These are phyloP conservation scores for Saposhnikovia divaricata DNA, from an alignment of 129 eudicot species.

Conservation along the genomic window DNA sequence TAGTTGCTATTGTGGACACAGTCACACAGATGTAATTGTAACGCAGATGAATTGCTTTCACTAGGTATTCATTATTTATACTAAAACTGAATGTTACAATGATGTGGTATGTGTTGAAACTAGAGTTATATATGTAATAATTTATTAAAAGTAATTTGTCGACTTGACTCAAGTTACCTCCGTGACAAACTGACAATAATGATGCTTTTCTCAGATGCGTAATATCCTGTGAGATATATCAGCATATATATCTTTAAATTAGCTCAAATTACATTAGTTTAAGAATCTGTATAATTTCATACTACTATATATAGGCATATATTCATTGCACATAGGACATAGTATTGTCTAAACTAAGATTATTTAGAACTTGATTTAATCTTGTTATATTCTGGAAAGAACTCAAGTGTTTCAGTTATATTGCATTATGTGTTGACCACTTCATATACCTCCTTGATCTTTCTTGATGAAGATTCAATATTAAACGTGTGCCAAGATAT, in stretches of 20 bases:
- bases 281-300: neutral
- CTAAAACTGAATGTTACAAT: too few relatives aligned
- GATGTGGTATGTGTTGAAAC: too few relatives aligned
- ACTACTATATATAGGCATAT: neutral
- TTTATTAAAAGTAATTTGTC: too few relatives aligned
- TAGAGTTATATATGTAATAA: too few relatives aligned
- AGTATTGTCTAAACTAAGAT: neutral
- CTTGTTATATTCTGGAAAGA: neutral
- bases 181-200: too few relatives aligned
- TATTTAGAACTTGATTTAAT: neutral
- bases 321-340: neutral
- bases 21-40: too few relatives aligned
- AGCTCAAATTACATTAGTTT: neutral
- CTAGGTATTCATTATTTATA: too few relatives aligned
- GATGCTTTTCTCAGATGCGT: neutral
- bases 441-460: neutral
- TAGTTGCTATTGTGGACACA: too few relatives aligned
- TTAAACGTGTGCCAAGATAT: neutral
- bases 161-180: too few relatives aligned
- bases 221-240: neutral
- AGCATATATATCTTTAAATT: neutral
- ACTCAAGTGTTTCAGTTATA: neutral
- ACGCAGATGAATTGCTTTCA: too few relatives aligned
- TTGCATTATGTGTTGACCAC: neutral
- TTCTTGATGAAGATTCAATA: neutral